Base-by-base conservation (phyloP, 2,329 filamentous ascomycete species). In the Kalaharituber pfeilii region DNA sequence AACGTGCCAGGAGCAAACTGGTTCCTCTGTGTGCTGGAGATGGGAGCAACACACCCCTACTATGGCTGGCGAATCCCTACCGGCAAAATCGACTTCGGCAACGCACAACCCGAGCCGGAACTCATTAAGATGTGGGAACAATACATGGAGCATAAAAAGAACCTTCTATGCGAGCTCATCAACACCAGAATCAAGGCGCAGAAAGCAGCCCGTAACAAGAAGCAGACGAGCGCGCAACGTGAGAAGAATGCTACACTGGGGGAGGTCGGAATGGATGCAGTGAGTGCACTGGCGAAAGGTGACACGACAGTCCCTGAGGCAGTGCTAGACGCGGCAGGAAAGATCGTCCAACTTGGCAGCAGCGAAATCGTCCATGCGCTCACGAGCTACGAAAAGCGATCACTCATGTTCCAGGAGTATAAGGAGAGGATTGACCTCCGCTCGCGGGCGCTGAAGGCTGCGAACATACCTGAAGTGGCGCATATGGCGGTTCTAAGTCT, bases 21-120 rank as follows among this genome's bases (percentile, higher is more conserved):
- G 66, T 67, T 67, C 57, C 62, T 66, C 25, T 67, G 65, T 55
- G 57, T 66, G 45, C 57, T 68, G 4, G 65, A 67, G 52, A 59
- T 66, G 6, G 65, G 66, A 3, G 59, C 61, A 1, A 62, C 60
- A 2, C 59, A 61, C 18, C 57, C 62, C 33, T 66, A 64, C 54
- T 66, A 67, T 50, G 65, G 64, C 57, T 53, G 49, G 36, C 33
- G 59, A 28, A 62, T 62, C 45, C 49, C 57, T 24, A 57, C 57
- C 4, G 54, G 52, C 27, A 28, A 56, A 11, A 60, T 62, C 45
- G 56, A 61, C 52, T 61, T 61, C 54, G 36, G 55, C 27, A 51
- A 51, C 1, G 44, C 53, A 1, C 24, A 53, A 24, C 53, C 56
- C 20, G 59, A 62, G 30, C 24, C 42, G 3, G 54, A 56, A 20